Conservation (phyloP, 805 yeast species). For the Yamadazyma akitaensis region DNA sequence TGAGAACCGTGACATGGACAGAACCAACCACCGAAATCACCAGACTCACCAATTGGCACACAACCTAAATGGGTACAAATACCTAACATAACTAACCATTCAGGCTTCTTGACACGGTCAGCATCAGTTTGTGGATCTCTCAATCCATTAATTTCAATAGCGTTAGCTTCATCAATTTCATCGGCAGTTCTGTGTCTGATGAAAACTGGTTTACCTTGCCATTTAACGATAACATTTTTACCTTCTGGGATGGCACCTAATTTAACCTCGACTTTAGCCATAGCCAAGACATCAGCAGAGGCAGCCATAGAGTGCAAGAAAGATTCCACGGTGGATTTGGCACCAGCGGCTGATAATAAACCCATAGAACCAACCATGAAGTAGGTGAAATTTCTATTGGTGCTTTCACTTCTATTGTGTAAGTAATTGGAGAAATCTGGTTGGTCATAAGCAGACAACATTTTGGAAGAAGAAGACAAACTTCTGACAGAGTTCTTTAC, state of each 20-base stretch:
- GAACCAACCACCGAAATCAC: conserved; percentile 99
- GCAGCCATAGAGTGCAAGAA: conserved; percentile 94
- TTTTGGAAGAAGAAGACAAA: conserved; percentile 48
- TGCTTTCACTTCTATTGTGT: conserved; percentile 66
- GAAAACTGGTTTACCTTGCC: conserved; percentile 99
- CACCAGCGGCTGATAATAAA: conserved; percentile 86
- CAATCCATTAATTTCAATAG: conserved; percentile 67
- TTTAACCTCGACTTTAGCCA: conserved; percentile 99
- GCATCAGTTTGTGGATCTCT: conserved; percentile 94
- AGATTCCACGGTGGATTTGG: conserved; percentile 92
- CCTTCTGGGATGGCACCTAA: conserved; percentile 93
- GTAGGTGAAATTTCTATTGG: conserved; percentile 80
- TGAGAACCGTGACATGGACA: conserved; percentile 99
- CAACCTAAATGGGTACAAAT: conserved; percentile 99
- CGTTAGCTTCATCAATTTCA: conserved; percentile 94
- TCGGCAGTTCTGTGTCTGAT: conserved; percentile 95
- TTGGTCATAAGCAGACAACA: conserved; percentile 79
- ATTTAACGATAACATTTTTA: conserved; percentile 95
- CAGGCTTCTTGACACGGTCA: conserved; percentile 94
- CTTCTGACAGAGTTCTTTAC: conserved; percentile 36
- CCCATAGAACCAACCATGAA: conserved; percentile 98
- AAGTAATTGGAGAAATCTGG: conserved; percentile 86
- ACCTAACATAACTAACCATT: conserved; percentile 99
- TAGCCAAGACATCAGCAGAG: conserved; percentile 96
- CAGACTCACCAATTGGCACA: conserved; percentile 99